Evolutionary conservation across 2,329 filamentous ascomycete species (phyloP), one percentile per base, ranked within the genome.

Genomic region (Fusarium nygamai): DNA sequence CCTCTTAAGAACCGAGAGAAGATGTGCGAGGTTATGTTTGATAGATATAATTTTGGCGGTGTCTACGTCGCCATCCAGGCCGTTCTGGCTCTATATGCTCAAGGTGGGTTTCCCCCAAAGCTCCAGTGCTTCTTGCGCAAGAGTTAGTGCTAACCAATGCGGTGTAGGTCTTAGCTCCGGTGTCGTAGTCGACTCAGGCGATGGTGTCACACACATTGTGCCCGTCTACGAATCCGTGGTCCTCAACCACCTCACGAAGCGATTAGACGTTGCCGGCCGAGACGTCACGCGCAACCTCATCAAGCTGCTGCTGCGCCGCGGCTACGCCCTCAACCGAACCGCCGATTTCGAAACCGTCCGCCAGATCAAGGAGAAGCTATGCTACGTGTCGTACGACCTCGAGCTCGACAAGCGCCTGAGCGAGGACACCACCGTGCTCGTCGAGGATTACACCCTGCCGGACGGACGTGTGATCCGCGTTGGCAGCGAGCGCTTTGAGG

Each of bases 1-100:
- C 96, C 96, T 53, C 88, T 98, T 70, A 95, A 92, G 88, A 99
- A 99, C 86, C 91, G 96, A 73, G 95, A 98, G 85, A 92, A 97
- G 85, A 99, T 99, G 96, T 94, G 92, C 82, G 94, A 99, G 86
- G 95, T 98, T 85, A 99, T 99, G 96, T 97, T 99, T 84, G 96
- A 99, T 83, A 91, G 94, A 71, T 99, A 98, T 85, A 92, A 91
- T 76, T 99, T 99, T 81, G 96, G 95, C 54, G 96, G 96, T 65
- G 96, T 99, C 67, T 98, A 98, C 81, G 96, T 99, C 70, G 96
- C 96, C 69, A 98, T 98, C 77, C 96, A 99, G 85, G 96, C 96
- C 62, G 96, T 99, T 74, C 86, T 99, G 79, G 96, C 96, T 36
- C 88, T 99, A 44, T 99, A 99, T 82, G 96, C 96, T 27, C 96